Percentiles rank a stretch among this genome's conserved stretches.
Conservation (phyloP, 1,139 yeast genomes). For the Sugiyamaella pinicola region DNA sequence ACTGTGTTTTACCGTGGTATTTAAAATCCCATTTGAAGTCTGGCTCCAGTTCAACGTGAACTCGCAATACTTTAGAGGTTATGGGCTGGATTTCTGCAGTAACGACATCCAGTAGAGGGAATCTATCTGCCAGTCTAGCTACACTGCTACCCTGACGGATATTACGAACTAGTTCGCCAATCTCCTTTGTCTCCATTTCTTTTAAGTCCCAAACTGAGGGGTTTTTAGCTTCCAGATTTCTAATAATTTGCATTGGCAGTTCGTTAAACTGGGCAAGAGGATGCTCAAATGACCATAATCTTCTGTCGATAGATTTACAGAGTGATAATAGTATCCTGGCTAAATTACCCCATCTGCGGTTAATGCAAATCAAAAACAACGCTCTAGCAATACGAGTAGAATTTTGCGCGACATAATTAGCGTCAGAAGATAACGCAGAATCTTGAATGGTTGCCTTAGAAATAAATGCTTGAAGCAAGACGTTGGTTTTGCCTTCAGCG, state of each 20-base stretch:
- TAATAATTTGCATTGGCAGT: slow-evolving; percentile 64
- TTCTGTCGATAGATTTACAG: slow-evolving; percentile 82
- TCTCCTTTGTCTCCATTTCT: slow-evolving; percentile 70
- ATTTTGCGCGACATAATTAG: slow-evolving; percentile 93
- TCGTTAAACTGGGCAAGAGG: slow-evolving; percentile 55
- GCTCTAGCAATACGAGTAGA: slow-evolving; percentile 93
- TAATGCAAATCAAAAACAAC: slow-evolving; percentile 77
- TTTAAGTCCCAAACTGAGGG: slow-evolving; percentile 72
- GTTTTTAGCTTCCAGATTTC: slow-evolving; percentile 62
- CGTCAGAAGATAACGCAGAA: slow-evolving; percentile 81
- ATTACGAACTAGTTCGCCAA: slow-evolving; percentile 90
- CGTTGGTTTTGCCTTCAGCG: slow-evolving; percentile 83
- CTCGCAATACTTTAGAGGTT: slow-evolving; percentile 80
- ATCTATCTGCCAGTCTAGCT: slow-evolving; percentile 62
- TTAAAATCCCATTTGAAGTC: slow-evolving; percentile 84
- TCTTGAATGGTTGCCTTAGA: slow-evolving; percentile 71
- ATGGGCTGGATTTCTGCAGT: slow-evolving; percentile 90
- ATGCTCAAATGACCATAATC: slow-evolving; percentile 89
- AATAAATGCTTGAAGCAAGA: slow-evolving; percentile 83
- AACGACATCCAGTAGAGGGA: slow-evolving; percentile 68
- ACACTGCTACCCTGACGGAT: slow-evolving; percentile 67
- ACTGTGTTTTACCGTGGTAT: slow-evolving; percentile 82
- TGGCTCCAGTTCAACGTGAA: slow-evolving; percentile 69
- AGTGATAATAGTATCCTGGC: slow-evolving; percentile 72
- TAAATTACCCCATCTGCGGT: slow-evolving; percentile 86